Percentiles rank a stretch among this genome's conserved stretches.
Conservation (phyloP, 2,329 filamentous ascomycete genomes). For the Ilyonectria destructans region DNA sequence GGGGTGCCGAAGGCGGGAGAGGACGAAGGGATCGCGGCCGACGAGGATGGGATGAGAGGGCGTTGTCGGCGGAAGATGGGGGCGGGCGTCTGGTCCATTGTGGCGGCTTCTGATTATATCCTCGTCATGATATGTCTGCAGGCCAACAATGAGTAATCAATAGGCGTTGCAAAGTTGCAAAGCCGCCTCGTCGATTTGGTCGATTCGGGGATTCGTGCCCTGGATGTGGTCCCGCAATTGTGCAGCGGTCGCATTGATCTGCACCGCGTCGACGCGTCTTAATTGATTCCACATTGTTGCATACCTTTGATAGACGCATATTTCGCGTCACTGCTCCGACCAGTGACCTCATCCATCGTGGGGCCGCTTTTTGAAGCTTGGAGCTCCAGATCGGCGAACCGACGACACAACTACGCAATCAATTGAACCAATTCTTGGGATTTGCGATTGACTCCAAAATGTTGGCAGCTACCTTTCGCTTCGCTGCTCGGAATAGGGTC, state of each 20-base stretch:
- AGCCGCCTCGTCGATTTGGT: slow-evolving; percentile 21
- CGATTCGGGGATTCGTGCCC: slow-evolving; percentile 10
- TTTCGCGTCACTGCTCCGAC: slow-evolving; percentile 25
- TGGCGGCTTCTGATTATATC: slow-evolving; percentile 19
- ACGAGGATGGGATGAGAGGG: slow-evolving; percentile 58
- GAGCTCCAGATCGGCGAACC: slow-evolving; percentile 20
- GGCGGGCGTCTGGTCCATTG: slow-evolving; percentile 59
- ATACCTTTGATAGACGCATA: slow-evolving; percentile 47
- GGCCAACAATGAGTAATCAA: not conserved
- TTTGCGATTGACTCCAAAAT: slow-evolving; percentile 40
- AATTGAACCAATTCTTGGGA: slow-evolving; percentile 18
- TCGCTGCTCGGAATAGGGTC: slow-evolving; percentile 38
- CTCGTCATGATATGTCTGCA: slow-evolving; percentile 38
- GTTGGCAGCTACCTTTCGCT: slow-evolving; percentile 48
- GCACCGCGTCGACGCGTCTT: slow-evolving; percentile 58
- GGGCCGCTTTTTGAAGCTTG: slow-evolving; percentile 23
- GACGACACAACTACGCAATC: not conserved
- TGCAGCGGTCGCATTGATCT: slow-evolving; percentile 1
- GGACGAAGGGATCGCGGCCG: slow-evolving; percentile 82
- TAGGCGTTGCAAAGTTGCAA: slow-evolving; percentile 5
- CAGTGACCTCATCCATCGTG: slow-evolving; percentile 53
- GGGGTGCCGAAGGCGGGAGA: slow-evolving; percentile 94
- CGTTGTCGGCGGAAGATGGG: slow-evolving; percentile 57
- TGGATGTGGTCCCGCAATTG: slow-evolving; percentile 34
- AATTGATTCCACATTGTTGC: slow-evolving; percentile 54